A percentile compares a stretch with the other conserved stretches of the same genome.
These are phyloP conservation scores for Luvunga scandens DNA, from an alignment of 345 rosid genomes.

Conservation along the genomic window DNA sequence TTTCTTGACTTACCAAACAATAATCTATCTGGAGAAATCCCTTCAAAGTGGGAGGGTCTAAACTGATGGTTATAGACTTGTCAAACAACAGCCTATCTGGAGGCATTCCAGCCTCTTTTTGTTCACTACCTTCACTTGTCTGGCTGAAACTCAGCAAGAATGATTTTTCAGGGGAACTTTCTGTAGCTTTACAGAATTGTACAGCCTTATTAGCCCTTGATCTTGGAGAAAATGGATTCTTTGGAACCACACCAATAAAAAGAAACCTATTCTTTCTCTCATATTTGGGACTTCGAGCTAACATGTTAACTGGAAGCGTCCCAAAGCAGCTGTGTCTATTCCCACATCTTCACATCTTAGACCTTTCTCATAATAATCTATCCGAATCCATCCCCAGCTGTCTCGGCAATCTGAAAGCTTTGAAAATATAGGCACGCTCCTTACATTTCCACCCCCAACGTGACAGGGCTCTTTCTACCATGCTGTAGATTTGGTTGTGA, in stretches of 20 bases:
- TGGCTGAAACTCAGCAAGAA: slow-evolving; percentile 6
- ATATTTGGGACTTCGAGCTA: background rate
- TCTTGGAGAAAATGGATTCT: slow-evolving; percentile 28
- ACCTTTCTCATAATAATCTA: slow-evolving; percentile 14
- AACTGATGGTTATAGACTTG: background rate
- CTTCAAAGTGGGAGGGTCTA: background rate
- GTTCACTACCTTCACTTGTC: background rate
- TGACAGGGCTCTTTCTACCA: background rate
- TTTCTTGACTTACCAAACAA: slow-evolving; percentile 23
- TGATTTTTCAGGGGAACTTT: slow-evolving; percentile 13
- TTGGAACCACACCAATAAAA: slow-evolving; percentile 12
- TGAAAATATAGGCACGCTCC: background rate
- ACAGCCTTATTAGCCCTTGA: slow-evolving; percentile 9
- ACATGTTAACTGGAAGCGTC: slow-evolving; percentile 5
- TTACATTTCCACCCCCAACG: background rate
- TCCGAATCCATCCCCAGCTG: slow-evolving; percentile 19
- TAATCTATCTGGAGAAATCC: slow-evolving; percentile 15
- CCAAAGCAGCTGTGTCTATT: slow-evolving; percentile 16
- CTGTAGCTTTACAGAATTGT: slow-evolving; percentile 16
- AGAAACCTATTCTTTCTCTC: background rate
- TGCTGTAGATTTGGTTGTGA: background rate
- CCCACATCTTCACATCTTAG: background rate
- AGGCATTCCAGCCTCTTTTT: slow-evolving; percentile 5
- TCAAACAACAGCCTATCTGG: slow-evolving; percentile 30
- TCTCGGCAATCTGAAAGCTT: background rate